Conservation (phyloP, 352 stramenopile species). For the Phytophthora melonis region DNA sequence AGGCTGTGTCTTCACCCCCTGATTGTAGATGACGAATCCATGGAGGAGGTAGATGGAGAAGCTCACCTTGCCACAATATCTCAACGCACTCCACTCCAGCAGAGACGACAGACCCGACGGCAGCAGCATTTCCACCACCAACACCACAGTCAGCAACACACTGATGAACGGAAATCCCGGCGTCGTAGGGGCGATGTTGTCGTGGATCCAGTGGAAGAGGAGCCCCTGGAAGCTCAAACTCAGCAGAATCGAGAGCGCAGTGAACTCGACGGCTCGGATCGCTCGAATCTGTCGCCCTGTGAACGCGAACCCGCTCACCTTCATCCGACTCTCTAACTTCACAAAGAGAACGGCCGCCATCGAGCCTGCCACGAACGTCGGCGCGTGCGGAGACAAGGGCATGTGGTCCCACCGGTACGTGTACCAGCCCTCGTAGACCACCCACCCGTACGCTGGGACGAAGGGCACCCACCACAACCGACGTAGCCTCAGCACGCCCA, state of each 20-base stretch:
- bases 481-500: slow-evolving; percentile 25
- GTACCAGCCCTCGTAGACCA: slow-evolving; percentile 31
- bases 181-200: slow-evolving; percentile 19
- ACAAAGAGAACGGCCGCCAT: slow-evolving; percentile 44
- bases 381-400: slow-evolving; percentile 24
- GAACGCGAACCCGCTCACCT: slow-evolving; percentile 14
- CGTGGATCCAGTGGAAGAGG: slow-evolving; percentile 37
- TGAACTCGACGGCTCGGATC: slow-evolving; percentile 33
- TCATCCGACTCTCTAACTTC: slow-evolving; percentile 28
- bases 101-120: slow-evolving; percentile 28
- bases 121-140: slow-evolving; percentile 48
- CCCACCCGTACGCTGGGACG: slow-evolving; percentile 34
- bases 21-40: slow-evolving; percentile 41
- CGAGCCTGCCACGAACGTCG: slow-evolving; percentile 35
- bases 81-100: slow-evolving; percentile 25
- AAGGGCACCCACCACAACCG: slow-evolving; percentile 35
- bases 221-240: slow-evolving; percentile 34
- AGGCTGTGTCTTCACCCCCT: neutral
- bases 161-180: slow-evolving; percentile 39
- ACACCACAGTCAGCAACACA: slow-evolving; percentile 32
- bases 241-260: slow-evolving; percentile 28
- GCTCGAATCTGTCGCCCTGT: neutral
- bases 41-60: slow-evolving; percentile 59
- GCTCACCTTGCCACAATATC: slow-evolving; percentile 49
- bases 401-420: slow-evolving; percentile 34